Evolutionary conservation across 441 rosid species (phyloP).

Genomic region (Populus hybrid): DNA sequence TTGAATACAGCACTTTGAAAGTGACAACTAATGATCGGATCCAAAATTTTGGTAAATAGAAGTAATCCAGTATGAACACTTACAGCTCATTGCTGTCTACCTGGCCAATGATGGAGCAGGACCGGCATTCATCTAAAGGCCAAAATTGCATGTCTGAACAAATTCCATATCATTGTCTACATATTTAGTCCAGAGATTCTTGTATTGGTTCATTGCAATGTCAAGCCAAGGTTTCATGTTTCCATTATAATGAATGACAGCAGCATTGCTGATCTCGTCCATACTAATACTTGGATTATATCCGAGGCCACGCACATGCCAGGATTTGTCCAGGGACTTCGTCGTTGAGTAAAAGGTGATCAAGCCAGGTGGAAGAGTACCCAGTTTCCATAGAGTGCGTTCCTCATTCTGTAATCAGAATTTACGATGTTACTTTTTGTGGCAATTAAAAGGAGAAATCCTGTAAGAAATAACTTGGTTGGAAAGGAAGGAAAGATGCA

Average conservation of each 20-base stretch:
- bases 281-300: slow-evolving; percentile 83
- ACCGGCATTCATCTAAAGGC: slow-evolving; percentile 40
- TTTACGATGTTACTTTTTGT: not conserved
- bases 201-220: slow-evolving; percentile 81
- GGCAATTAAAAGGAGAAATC: not conserved
- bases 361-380: slow-evolving; percentile 77
- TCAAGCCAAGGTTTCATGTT: slow-evolving; percentile 98
- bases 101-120: slow-evolving; percentile 15
- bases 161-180: slow-evolving; percentile 93
- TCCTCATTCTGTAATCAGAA: slow-evolving; percentile 59
- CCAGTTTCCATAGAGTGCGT: slow-evolving; percentile 63
- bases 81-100: slow-evolving; percentile 16
- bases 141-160: slow-evolving; percentile 92
- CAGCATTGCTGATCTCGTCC: slow-evolving; percentile 78
- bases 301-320: slow-evolving; percentile 93
- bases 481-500: slow-evolving; percentile 1
- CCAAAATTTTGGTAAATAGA: slow-evolving; percentile 21
- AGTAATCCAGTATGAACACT: slow-evolving; percentile 26
- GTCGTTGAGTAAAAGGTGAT: slow-evolving; percentile 79
- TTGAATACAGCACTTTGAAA: slow-evolving; percentile 22
- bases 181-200: slow-evolving; percentile 79
- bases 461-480: slow-evolving; percentile 1
- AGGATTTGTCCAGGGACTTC: slow-evolving; percentile 76
- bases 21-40: slow-evolving; percentile 14
- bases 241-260: slow-evolving; percentile 87